Percentiles rank a stretch among this genome's conserved stretches.
Conservation (phyloP, 805 yeast genomes). For the Limtongozyma cylindracea region DNA sequence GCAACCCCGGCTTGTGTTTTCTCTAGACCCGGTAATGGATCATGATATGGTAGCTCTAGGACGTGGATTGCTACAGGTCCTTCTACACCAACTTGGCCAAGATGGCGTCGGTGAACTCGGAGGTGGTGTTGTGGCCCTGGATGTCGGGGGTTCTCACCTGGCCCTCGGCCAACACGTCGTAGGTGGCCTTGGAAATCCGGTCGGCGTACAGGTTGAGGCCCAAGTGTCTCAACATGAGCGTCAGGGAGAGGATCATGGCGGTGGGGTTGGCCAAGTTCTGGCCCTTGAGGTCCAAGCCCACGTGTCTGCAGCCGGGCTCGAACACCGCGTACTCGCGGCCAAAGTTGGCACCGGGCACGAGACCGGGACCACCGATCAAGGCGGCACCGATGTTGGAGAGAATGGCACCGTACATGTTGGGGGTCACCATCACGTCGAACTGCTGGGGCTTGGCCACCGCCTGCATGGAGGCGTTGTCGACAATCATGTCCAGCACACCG, state of each 20-base stretch:
- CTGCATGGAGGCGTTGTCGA: conserved; percentile 98
- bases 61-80: too few relatives aligned
- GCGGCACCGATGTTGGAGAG: conserved; percentile 97
- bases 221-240: conserved; percentile 85
- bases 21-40: too few relatives aligned
- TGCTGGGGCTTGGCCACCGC: conserved; percentile 97
- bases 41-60: too few relatives aligned
- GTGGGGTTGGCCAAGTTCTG: conserved; percentile 94
- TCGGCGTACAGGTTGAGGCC: conserved; percentile 72
- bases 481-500: conserved; percentile 76
- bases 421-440: conserved; percentile 93
- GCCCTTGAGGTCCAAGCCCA: conserved; percentile 90
- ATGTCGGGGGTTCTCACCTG: conserved; percentile 68
- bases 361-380: conserved; percentile 91
- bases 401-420: conserved; percentile 94
- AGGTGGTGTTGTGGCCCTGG: conserved; percentile 75
- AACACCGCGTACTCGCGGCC: conserved; percentile 96
- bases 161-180: conserved; percentile 77
- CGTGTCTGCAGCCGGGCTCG: conserved; percentile 99
- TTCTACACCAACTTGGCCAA: conserved; percentile 52
- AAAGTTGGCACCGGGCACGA: conserved; percentile 94
- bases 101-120: conserved; percentile 87
- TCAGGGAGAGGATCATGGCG: conserved; percentile 81
- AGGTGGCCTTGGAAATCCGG: conserved; percentile 72
- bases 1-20: too few relatives aligned